phyloP scores from a whole-genome alignment of 1,284 basidiomycete species.

The Peniophora sp. region DNA sequence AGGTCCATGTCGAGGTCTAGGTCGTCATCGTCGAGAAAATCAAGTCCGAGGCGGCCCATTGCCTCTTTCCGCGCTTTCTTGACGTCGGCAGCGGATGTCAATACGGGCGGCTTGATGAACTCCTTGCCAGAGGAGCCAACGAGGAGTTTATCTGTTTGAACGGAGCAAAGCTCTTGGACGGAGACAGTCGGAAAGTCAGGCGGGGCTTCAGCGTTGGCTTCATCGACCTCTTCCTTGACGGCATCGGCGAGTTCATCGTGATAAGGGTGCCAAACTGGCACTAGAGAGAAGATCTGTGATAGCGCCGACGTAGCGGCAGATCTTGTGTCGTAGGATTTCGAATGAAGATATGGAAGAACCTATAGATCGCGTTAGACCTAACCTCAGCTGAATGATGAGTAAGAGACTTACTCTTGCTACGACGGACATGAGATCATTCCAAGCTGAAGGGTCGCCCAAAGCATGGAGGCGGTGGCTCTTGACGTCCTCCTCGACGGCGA shows the following conservation, averaged over 20 bases:
- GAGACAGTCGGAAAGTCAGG: slow-evolving; percentile 70
- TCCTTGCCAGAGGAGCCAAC: slow-evolving; percentile 86
- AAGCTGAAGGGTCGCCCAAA: slow-evolving; percentile 58
- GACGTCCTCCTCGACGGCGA: slow-evolving; percentile 70
- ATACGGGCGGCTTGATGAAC: slow-evolving; percentile 66
- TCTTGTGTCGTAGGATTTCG: slow-evolving; percentile 82
- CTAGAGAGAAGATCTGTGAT: slow-evolving; percentile 78
- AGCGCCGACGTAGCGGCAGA: slow-evolving; percentile 79
- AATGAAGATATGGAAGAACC: slow-evolving; percentile 85
- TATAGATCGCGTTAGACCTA: slow-evolving; percentile 21
- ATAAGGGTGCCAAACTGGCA: slow-evolving; percentile 75
- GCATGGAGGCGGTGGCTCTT: slow-evolving; percentile 55
- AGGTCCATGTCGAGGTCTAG: slow-evolving; percentile 54
- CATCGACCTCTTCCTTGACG: neutral
- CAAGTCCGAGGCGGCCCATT: slow-evolving; percentile 74
- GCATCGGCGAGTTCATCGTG: slow-evolving; percentile 17
- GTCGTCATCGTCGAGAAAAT: slow-evolving; percentile 64
- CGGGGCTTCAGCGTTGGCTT: slow-evolving; percentile 15
- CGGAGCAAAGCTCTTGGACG: slow-evolving; percentile 54
- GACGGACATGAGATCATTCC: slow-evolving; percentile 78
- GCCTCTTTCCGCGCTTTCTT: slow-evolving; percentile 77
- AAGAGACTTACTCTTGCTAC: slow-evolving; percentile 58
- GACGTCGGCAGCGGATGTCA: slow-evolving; percentile 64
- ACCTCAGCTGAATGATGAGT: neutral
- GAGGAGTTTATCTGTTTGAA: slow-evolving; percentile 68